Conservation (phyloP, 148 eudicot species). For the Cornus suecica region DNA sequence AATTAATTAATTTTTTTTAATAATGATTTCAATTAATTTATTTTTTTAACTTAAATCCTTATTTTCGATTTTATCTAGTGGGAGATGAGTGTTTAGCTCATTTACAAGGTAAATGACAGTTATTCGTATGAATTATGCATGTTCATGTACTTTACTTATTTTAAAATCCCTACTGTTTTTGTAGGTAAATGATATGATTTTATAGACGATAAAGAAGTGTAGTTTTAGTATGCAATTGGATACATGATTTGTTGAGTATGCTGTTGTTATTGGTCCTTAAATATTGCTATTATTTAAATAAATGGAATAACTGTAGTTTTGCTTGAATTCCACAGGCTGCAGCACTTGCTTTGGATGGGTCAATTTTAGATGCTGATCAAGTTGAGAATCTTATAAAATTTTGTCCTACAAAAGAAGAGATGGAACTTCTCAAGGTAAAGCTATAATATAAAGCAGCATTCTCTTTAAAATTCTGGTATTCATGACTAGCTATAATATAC, state of each 20-base stretch:
- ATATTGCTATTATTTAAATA: not conserved
- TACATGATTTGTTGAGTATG: not conserved
- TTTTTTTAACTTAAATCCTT: not conserved
- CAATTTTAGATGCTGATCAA: conserved; percentile 96
- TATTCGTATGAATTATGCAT: not conserved
- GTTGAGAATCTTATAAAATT: conserved; percentile 95
- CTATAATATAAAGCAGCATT: conserved; percentile 9
- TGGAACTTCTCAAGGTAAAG: conserved; percentile 86
- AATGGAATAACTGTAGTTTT: conserved; percentile 3
- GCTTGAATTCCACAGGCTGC: conserved; percentile 60
- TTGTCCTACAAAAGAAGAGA: conserved; percentile 97
- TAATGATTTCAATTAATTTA: too few species aligned
- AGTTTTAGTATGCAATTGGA: not conserved
- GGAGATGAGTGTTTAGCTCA: not conserved
- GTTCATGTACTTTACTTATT: not conserved
- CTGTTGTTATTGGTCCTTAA: not conserved
- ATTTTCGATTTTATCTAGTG: not conserved
- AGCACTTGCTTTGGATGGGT: conserved; percentile 85
- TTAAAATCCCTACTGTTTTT: not conserved
- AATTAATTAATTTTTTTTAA: too few species aligned
- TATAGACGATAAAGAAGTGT: not conserved
- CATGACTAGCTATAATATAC: not conserved
- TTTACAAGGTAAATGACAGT: not conserved
- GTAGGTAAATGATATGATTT: too few species aligned
- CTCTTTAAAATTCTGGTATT: not conserved